phyloP scores from a whole-genome alignment of 805 yeast genomes.

The Torulaspora delbrueckii region DNA sequence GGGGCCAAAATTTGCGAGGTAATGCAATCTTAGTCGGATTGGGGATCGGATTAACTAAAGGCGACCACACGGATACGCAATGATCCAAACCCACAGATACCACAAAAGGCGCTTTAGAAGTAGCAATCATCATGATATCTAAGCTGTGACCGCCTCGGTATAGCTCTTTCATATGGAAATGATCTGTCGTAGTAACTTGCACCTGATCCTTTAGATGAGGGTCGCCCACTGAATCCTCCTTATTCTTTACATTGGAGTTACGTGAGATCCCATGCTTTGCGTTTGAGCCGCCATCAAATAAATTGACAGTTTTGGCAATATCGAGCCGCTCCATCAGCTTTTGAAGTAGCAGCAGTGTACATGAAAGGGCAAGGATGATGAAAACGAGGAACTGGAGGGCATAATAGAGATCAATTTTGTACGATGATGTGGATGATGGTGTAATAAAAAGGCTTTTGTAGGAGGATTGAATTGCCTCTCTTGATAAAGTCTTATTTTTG shows the following conservation, averaged over 20 bases:
- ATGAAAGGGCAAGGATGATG: constrained; percentile 47
- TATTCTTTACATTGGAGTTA: background rate
- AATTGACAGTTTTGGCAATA: constrained; percentile 3
- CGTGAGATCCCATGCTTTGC: background rate
- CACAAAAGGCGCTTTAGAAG: constrained; percentile 58
- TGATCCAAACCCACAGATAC: constrained; percentile 73
- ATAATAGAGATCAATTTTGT: constrained; percentile 46
- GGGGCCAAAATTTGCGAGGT: constrained; percentile 52
- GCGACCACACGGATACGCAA: constrained; percentile 68
- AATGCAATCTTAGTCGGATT: constrained; percentile 43
- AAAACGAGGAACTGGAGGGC: constrained; percentile 53
- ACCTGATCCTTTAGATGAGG: background rate
- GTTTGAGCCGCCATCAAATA: background rate
- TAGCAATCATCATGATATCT: constrained; percentile 57
- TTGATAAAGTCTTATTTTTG: background rate
- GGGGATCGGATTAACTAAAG: constrained; percentile 46
- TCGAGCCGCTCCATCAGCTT: constrained; percentile 30
- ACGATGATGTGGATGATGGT: constrained; percentile 30
- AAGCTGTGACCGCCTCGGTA: constrained; percentile 51
- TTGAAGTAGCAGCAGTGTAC: constrained; percentile 44
- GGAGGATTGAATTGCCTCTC: background rate
- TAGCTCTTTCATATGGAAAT: constrained; percentile 36
- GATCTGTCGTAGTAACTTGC: background rate
- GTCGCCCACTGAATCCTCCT: background rate
- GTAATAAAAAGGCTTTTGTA: constrained; percentile 1